Base-by-base conservation (phyloP, 306 rosid species). In the Sicyos edulis region DNA sequence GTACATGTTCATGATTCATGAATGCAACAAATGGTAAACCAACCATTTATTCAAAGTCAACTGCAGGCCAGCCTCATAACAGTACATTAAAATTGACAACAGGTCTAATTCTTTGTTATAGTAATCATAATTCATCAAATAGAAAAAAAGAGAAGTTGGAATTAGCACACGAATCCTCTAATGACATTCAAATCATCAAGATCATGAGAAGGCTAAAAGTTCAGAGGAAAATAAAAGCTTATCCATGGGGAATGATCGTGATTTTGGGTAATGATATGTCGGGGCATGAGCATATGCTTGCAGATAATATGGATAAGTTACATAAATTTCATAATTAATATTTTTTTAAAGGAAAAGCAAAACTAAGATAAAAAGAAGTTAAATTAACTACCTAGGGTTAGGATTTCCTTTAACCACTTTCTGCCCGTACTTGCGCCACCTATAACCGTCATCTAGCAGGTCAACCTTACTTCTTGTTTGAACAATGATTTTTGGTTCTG, bases 401-500 rank as follows among this genome's bases (percentile, higher is more conserved):
- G 97, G 96, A 77, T 95, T 95, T 76, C 99, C 99, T 81, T 95
- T 95, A 45, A 95, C 99, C 75, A 95, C 93, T 82, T 95, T 95
- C 77, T 95, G 99, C 32, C 99, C 99, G 68, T 91, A 95, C 82
- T 93, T 93, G 75, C 98, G 87, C 98, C 98, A 93, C 62, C 97
- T 86, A 73, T 87, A 93, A 42, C 98, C 98, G 74, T 93, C 98
- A 85, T 93, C 96, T 63, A 93, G 77, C 77, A 93, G 97, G 87
- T 93, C 97, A 66, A 93, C 97, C 83, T 87, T 95, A 45, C 97
- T 93, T 84, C 92, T 80, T 54, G 98, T 93, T 79, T 88, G 98
- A 73, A 93, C 96, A 72, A 93, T 90, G 77, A 93, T 90, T 87
- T 93, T 93, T 79, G 98, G 85, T 79, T 93, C 98, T 54, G 96